phyloP scores from a whole-genome alignment of 257 asterid genomes.

The Oldenlandia corymbosa region DNA sequence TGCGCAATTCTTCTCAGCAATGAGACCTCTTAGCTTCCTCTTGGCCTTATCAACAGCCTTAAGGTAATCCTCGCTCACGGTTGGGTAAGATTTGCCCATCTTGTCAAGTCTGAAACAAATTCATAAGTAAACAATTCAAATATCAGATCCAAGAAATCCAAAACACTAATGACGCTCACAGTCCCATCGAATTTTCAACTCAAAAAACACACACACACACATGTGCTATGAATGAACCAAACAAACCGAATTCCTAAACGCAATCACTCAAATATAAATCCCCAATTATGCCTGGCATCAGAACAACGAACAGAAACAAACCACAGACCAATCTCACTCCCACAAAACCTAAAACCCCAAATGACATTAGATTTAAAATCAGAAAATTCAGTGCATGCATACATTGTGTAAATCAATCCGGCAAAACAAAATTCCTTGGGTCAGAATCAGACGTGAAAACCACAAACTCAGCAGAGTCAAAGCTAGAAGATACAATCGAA shows the following conservation, averaged over 20 bases:
- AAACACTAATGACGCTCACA: too few species aligned
- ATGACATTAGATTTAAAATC: too few species aligned
- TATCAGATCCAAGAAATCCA: not conserved
- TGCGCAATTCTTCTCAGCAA: conserved; percentile 84
- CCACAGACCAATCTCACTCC: not conserved
- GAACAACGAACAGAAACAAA: too few species aligned
- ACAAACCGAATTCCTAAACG: too few species aligned
- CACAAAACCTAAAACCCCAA: not conserved
- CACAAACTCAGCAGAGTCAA: not conserved
- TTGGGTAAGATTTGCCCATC: conserved; percentile 78
- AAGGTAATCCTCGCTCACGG: conserved; percentile 67
- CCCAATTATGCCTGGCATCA: too few species aligned
- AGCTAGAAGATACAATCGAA: too few species aligned
- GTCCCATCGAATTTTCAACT: too few species aligned
- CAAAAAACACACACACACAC: too few species aligned
- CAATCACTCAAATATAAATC: too few species aligned
- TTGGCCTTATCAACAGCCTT: conserved; percentile 68
- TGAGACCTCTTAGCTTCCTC: conserved; percentile 83
- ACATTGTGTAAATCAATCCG: not conserved
- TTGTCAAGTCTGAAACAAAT: conserved; percentile 19
- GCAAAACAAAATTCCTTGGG: too few species aligned
- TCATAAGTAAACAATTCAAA: not conserved
- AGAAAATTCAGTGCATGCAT: not conserved
- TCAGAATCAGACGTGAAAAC: too few species aligned
- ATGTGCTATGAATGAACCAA: too few species aligned